A percentile compares a stretch with the other conserved stretches of the same genome.
Conservation (phyloP, 73 alveolate genomes). For the Chromera velia region DNA sequence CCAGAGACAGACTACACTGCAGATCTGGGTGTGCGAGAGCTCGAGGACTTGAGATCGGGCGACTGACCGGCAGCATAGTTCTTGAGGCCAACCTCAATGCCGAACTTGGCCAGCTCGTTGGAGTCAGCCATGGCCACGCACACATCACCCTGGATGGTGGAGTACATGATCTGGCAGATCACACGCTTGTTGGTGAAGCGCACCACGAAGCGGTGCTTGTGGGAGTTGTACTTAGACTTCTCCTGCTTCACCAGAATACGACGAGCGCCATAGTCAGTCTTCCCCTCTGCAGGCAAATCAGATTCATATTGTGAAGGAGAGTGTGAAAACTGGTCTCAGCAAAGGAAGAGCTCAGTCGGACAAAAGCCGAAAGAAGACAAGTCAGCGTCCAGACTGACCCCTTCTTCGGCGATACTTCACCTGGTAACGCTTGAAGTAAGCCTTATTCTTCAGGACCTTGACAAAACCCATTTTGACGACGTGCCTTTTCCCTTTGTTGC, state of each 20-base stretch:
- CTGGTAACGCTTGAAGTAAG: constrained; percentile 96
- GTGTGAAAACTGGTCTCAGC: background rate
- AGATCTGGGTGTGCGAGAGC: no score
- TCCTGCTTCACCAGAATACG: constrained; percentile 86
- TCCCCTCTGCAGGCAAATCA: constrained; percentile 80
- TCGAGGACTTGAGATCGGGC: no score
- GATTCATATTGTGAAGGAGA: background rate
- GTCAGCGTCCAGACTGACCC: constrained; percentile 1
- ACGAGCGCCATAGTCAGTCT: constrained; percentile 98
- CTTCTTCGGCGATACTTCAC: constrained; percentile 92
- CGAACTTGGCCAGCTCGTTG: constrained; percentile 85
- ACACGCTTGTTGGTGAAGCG: constrained; percentile 94
- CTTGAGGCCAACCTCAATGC: constrained; percentile 88
- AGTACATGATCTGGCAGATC: constrained; percentile 85
- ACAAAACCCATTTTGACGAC: constrained; percentile 99
- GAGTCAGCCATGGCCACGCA: constrained; percentile 92
- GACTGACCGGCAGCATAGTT: constrained; percentile 95
- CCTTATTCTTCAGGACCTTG: constrained; percentile 86
- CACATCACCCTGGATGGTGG: constrained; percentile 93
- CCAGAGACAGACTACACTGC: no score
- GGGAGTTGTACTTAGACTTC: constrained; percentile 98
- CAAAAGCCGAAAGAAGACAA: background rate
- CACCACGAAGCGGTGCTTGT: constrained; percentile 97
- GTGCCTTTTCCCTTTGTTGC: no score
- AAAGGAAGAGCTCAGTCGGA: background rate